A percentile compares a stretch with the other conserved stretches of the same genome.
These are phyloP conservation scores for Elsinoe fawcettii DNA, from an alignment of 2,329 filamentous ascomycete species.

Conservation along the genomic window DNA sequence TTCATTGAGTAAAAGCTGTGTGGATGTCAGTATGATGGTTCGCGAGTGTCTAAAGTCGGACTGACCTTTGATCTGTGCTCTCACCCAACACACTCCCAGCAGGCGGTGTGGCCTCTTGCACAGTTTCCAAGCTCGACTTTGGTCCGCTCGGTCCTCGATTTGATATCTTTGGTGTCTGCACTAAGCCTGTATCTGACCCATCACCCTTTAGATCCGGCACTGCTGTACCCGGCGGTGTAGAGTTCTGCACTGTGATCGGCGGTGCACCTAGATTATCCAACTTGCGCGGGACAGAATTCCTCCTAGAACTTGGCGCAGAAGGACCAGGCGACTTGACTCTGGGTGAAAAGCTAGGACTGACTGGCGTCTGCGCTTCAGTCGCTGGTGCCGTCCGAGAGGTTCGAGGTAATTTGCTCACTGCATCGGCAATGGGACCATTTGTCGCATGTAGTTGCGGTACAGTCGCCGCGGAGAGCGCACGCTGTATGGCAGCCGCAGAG, in stretches of 20 bases:
- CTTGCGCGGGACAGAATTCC: conserved; percentile 38
- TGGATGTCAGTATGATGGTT: not conserved
- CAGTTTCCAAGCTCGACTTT: conserved; percentile 56
- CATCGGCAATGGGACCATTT: conserved; percentile 46
- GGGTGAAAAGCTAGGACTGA: conserved; percentile 67
- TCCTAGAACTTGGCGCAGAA: conserved; percentile 35
- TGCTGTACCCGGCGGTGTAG: conserved; percentile 34
- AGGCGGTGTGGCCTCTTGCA: conserved; percentile 17
- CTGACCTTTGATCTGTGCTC: conserved; percentile 14
- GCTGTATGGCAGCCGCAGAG: conserved; percentile 56
- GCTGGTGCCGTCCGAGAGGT: conserved; percentile 49
- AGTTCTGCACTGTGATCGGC: conserved; percentile 39
- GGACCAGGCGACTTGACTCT: conserved; percentile 71
- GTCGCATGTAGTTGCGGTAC: conserved; percentile 59
- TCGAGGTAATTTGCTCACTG: conserved; percentile 52
- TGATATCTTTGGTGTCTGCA: conserved; percentile 32
- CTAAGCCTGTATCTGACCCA: conserved; percentile 30
- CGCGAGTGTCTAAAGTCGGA: not conserved
- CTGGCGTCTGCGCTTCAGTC: conserved; percentile 45
- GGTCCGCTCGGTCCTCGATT: conserved; percentile 29
- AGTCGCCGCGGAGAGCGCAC: conserved; percentile 59
- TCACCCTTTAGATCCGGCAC: conserved; percentile 28
- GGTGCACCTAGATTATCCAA: conserved; percentile 37
- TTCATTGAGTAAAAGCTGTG: conserved; percentile 14
- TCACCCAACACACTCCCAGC: conserved; percentile 12